Percentiles rank a stretch among this genome's conserved stretches.
phyloP scores from a whole-genome alignment of 108 stramenopile species.

The Licmophora abbreviata region DNA sequence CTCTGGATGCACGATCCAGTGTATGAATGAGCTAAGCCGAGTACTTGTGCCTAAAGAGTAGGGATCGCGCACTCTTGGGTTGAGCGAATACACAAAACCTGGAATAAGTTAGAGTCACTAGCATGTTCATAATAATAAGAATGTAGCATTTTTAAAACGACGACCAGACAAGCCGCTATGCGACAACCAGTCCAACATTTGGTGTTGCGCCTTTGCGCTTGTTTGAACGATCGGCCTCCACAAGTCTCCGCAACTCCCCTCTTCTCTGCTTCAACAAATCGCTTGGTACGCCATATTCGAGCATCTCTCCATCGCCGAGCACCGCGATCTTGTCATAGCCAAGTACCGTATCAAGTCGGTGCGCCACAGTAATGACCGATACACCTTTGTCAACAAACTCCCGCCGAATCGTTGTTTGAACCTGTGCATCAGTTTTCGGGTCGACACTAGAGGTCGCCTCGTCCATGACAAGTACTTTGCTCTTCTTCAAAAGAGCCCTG shows the following conservation, averaged over 20 bases:
- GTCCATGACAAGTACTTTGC: constrained; percentile 80
- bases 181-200: too few relatives aligned
- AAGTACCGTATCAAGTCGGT: constrained; percentile 84
- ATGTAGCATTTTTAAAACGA: too few relatives aligned
- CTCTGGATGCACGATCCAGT: constrained; percentile 57
- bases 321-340: constrained; percentile 91
- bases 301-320: constrained; percentile 68
- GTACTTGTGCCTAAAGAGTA: constrained; percentile 3
- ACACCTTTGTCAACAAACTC: constrained; percentile 75
- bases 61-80: neutral
- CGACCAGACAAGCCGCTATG: too few relatives aligned
- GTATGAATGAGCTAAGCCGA: too few relatives aligned
- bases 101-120: neutral
- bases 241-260: constrained; percentile 43
- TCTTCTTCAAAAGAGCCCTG: constrained; percentile 72
- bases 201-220: constrained; percentile 26
- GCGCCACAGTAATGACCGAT: constrained; percentile 86
- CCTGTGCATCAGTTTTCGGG: constrained; percentile 57
- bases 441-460: constrained; percentile 84
- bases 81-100: neutral
- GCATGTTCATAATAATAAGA: too few relatives aligned
- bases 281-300: constrained; percentile 65
- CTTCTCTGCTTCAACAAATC: constrained; percentile 33
- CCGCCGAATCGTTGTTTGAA: constrained; percentile 62
- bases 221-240: constrained; percentile 45